Base-by-base conservation (phyloP, 768 basidiomycete species). In the Lyophyllum decastes region DNA sequence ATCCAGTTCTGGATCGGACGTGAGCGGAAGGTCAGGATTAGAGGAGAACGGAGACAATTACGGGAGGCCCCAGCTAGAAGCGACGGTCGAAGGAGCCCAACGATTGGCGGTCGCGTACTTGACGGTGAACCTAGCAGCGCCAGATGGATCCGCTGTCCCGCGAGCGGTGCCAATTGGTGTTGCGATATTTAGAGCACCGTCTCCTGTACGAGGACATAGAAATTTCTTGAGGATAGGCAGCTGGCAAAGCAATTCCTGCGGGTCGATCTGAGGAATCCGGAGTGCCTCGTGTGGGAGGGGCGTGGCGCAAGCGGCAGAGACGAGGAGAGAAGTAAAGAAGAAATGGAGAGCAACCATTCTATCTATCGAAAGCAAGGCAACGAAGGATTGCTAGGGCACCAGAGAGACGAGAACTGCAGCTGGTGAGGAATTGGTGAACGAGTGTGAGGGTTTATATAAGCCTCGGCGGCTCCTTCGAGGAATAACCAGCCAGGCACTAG, bases 31-130 rank as follows among this genome's bases (percentile, higher is more conserved):
- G 26, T 56, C n/a, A 26, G 50, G 21, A 33, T 24, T 54, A 33
- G 24, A 49, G 46, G 27, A 26, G 5, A 41, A 54, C n/a, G 44
- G 51, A 45, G 25, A 53, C 34, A 74, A 85, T 65, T 66, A 90
- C 89, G 88, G 86, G 40, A 88, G 75, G 54, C 69, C 63, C 90
- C 89, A 91, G 10, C 73, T 66, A 0, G 80, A 77, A 2, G 76
- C 82, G 2, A 85, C 63, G 2, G 76, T 71, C 1, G 90, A 86
- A 6, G 80, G 73, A 44, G 75, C 70, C 86, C 88, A 92, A 55
- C 90, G 78, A 14, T 73, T 59, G 6, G 87, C 86, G 55, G 75
- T 76, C 8, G 84, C 90, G 67, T 92, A 92, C 64, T 79, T 85
- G 56, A 88, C 88, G 30, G 82, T 67, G 66, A 86, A 91, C 41